Base-by-base conservation (phyloP, 129 eudicot species). In the Chrysanthemum seticuspe region DNA sequence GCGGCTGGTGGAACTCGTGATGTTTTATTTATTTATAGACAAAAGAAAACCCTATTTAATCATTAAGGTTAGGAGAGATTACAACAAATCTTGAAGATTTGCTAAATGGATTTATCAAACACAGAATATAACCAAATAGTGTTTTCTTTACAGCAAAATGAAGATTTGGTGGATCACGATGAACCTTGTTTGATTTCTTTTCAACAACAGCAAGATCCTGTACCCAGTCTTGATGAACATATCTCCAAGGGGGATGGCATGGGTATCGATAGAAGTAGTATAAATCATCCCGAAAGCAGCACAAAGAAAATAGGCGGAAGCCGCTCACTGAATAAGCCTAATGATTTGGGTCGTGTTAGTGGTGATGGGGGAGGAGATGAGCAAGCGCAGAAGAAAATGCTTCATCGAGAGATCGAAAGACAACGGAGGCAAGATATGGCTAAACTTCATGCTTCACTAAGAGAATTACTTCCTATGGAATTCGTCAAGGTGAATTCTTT, bases 341-440 rank as follows among this genome's bases (percentile, higher is more conserved):
- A 5, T 21, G 21, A 21, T 74, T 40, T 15, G 25, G 71, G 23
- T 4, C 36, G 44, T 19, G 72, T 74, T 58, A 74, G 40, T 13
- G 45, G 16, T 52, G 63, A 27, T 10, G 54, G 31, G 58, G 47
- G 61, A 2, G 18, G 25, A 44, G 80, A 67, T 71, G 65, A 68
- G 55, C 62, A 78, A 53, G 62, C 52, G 13, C 68, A 61, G 68
- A 87, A 80, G 84, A 87, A 69, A 74, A 65, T 71, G 58, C 71
- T 63, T 51, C 97, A 85, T 64, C 71, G 97, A 66, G 91, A 85
- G 66, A 74, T 85, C 10, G 97, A 90, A 76, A 75, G 81, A 57
- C 83, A 81, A 53, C 77, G 96, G 45, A 81, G 96, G 71, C 86
- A 85, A 74, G 91, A 87, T 81, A 90, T 90, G 96, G 66, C 87